Conservation (phyloP, 768 basidiomycete species). For the Russula sp. region DNA sequence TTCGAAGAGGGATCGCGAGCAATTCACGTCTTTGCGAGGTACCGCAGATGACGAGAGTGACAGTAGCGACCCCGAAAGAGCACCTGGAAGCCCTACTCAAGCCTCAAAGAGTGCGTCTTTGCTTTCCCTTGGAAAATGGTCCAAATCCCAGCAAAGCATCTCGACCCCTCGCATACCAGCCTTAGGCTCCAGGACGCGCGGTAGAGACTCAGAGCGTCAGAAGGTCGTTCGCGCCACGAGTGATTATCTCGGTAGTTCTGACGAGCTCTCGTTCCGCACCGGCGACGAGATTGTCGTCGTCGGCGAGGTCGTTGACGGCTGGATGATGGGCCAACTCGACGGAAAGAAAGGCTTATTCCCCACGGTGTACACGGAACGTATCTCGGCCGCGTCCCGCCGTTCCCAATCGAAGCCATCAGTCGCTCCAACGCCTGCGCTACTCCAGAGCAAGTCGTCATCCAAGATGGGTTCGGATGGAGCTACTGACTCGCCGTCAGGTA, state of each 20-base stretch:
- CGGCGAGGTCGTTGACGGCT: slow-evolving; percentile 80
- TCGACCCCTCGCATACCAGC: slow-evolving; percentile 20
- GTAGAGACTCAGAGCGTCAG: slow-evolving; percentile 16
- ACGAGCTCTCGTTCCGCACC: slow-evolving; percentile 71
- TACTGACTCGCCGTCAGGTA: slow-evolving; percentile 20
- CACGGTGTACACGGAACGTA: slow-evolving; percentile 61
- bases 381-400: slow-evolving; percentile 37
- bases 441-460: slow-evolving; percentile 21
- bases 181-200: slow-evolving; percentile 39
- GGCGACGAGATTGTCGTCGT: slow-evolving; percentile 76
- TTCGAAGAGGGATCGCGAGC: slow-evolving; percentile 38
- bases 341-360: slow-evolving; percentile 83
- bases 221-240: slow-evolving; percentile 64
- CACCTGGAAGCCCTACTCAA: slow-evolving; percentile 33
- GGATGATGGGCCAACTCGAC: slow-evolving; percentile 83
- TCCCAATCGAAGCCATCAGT: slow-evolving; percentile 33
- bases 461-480: slow-evolving; percentile 5
- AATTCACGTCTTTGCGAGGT: slow-evolving; percentile 55
- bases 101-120: slow-evolving; percentile 17
- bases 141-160: slow-evolving; percentile 21
- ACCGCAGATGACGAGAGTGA: slow-evolving; percentile 45
- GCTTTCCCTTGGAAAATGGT: slow-evolving; percentile 27
- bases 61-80: slow-evolving; percentile 32
- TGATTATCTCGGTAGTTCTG: slow-evolving; percentile 70
- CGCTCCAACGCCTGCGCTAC: slow-evolving; percentile 9